Conservation (phyloP, 192 early-diverging fungal species). For the Podila clonocystis region DNA sequence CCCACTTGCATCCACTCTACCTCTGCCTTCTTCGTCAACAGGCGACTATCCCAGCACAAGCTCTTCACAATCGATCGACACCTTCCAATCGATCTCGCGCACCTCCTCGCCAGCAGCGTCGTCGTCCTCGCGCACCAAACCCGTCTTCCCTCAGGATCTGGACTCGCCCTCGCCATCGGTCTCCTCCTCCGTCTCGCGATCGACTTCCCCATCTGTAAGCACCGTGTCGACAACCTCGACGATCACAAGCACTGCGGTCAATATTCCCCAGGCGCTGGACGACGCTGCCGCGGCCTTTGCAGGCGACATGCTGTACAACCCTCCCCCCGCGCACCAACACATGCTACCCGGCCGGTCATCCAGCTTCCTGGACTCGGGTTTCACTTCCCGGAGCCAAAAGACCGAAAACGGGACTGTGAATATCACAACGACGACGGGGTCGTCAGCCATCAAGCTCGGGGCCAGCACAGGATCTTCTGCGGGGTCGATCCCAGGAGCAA, state of each 20-base stretch:
- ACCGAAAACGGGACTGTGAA: background rate
- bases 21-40: background rate
- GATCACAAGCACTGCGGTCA: constrained; percentile 10
- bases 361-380: constrained; percentile 31
- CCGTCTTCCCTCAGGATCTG: background rate
- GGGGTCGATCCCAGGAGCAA: background rate
- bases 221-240: background rate
- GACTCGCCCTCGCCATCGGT: background rate
- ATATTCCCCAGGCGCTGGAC: constrained; percentile 7
- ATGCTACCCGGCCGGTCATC: constrained; percentile 2
- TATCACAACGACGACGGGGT: background rate
- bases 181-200: background rate
- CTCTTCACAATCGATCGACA: constrained; percentile 39
- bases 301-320: constrained; percentile 20
- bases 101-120: constrained; percentile 27
- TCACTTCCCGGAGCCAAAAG: background rate
- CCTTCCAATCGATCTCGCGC: constrained; percentile 43
- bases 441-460: background rate
- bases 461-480: background rate
- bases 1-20: background rate
- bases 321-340: background rate
- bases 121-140: background rate
- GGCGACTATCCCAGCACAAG: background rate
- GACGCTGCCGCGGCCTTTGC: constrained; percentile 43
- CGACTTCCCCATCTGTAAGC: background rate